Percentiles rank a stretch among this genome's conserved stretches.
These are phyloP conservation scores for Rhodotorula mucilaginosa DNA, from an alignment of 1,284 basidiomycete species.

Conservation along the genomic window DNA sequence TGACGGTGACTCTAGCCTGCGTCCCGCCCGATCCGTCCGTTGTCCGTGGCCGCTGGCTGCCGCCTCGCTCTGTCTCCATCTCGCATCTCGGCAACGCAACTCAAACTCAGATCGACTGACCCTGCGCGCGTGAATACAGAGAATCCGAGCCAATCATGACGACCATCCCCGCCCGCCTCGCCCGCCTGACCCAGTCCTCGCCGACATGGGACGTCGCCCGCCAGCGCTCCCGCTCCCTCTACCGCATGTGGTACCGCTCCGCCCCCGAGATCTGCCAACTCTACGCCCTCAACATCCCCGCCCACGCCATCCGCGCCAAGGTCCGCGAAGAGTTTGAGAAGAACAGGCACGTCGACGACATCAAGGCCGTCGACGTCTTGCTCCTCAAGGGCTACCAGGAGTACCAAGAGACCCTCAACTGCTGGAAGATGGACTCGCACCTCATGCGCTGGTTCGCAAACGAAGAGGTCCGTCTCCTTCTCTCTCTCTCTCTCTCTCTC, in stretches of 20 bases:
- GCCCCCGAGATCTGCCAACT: constrained; percentile 83
- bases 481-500: neutral
- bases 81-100: too few species aligned
- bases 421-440: constrained; percentile 45
- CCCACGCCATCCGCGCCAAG: constrained; percentile 74
- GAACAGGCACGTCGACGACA: constrained; percentile 78
- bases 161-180: constrained; percentile 87
- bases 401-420: constrained; percentile 64
- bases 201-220: constrained; percentile 66
- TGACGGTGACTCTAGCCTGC: too few species aligned
- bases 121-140: neutral
- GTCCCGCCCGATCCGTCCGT: too few species aligned
- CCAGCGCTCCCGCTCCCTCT: constrained; percentile 70
- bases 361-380: constrained; percentile 80
- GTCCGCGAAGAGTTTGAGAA: constrained; percentile 85
- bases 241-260: constrained; percentile 90
- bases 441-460: constrained; percentile 51
- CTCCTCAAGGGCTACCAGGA: constrained; percentile 83
- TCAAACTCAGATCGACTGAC: too few species aligned
- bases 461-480: constrained; percentile 49
- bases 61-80: too few species aligned
- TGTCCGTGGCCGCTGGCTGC: too few species aligned
- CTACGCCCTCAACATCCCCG: constrained; percentile 80
- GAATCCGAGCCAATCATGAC: constrained; percentile 56
- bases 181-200: constrained; percentile 65